A percentile compares a stretch with the other conserved stretches of the same genome.
These are phyloP conservation scores for Emmonsiellopsis sp. DNA, from an alignment of 2,329 filamentous ascomycete species.

Conservation along the genomic window DNA sequence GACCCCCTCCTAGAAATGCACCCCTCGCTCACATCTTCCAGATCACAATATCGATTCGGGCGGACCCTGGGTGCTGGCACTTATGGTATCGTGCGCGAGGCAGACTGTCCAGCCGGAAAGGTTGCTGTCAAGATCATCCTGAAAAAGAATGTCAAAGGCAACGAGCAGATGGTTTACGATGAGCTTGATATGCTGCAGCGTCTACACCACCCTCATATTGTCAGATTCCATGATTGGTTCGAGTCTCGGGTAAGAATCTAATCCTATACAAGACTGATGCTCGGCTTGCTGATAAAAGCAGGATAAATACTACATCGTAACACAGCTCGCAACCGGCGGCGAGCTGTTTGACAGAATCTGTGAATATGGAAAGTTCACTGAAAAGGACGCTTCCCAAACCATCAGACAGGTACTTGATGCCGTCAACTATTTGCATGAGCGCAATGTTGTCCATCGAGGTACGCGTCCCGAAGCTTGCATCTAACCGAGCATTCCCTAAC, in stretches of 20 bases:
- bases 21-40: conserved; percentile 27
- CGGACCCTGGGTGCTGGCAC: conserved; percentile 91
- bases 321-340: conserved; percentile 87
- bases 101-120: conserved; percentile 73
- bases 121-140: conserved; percentile 98
- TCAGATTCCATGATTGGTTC: conserved; percentile 97
- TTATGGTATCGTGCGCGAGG: conserved; percentile 96
- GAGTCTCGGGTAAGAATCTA: conserved; percentile 71
- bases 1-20: conserved; percentile 15
- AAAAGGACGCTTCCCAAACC: conserved; percentile 93
- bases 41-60: conserved; percentile 83
- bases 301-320: conserved; percentile 99
- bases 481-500: conserved; percentile 4
- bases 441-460: conserved; percentile 95
- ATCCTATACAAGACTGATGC: neutral
- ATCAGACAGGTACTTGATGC: conserved; percentile 90
- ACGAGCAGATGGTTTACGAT: conserved; percentile 98
- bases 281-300: conserved; percentile 29
- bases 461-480: conserved; percentile 15
- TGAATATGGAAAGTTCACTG: conserved; percentile 94
- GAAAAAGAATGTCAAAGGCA: conserved; percentile 98
- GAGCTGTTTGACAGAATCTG: conserved; percentile 98
- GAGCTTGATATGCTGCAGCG: conserved; percentile 89
- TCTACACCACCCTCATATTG: conserved; percentile 89
- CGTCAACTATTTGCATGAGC: conserved; percentile 87